These are phyloP conservation scores for Xylaria arbuscula DNA, from an alignment of 2,329 filamentous ascomycete species.

Conservation along the genomic window DNA sequence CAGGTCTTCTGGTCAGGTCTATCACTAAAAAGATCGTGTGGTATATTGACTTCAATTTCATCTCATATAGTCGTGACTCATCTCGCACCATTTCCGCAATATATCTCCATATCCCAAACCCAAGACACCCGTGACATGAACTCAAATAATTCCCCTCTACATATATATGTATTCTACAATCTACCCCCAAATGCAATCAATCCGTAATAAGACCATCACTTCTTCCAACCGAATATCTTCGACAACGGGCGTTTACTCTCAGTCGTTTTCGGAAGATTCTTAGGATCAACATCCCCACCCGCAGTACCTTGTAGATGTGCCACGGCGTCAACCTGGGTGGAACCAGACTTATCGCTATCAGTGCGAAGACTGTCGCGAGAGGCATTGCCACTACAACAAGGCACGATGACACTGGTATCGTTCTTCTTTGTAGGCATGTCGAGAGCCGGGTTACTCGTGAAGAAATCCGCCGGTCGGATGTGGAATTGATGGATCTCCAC, in stretches of 20 bases:
- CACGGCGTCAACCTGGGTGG: slow-evolving; percentile 48
- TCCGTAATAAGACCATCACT: slow-evolving; percentile 13
- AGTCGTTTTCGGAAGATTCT: slow-evolving; percentile 36
- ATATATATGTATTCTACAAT: slow-evolving; percentile 1
- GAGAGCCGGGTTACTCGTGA: slow-evolving; percentile 59
- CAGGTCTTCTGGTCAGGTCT: too few relatives aligned
- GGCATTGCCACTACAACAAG: slow-evolving; percentile 43
- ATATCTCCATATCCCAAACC: neutral
- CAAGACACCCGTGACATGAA: neutral
- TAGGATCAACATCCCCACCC: slow-evolving; percentile 43
- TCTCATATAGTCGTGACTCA: neutral
- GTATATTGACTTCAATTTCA: neutral
- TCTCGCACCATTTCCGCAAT: neutral
- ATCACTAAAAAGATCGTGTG: neutral
- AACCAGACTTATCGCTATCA: slow-evolving; percentile 35
- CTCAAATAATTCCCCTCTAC: neutral
- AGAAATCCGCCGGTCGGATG: slow-evolving; percentile 59
- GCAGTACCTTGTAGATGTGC: slow-evolving; percentile 51
- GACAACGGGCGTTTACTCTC: slow-evolving; percentile 42
- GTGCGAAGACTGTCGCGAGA: slow-evolving; percentile 28
- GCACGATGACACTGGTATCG: slow-evolving; percentile 56
- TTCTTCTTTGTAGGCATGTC: slow-evolving; percentile 57
- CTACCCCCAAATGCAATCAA: neutral
- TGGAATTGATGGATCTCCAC: slow-evolving; percentile 61
- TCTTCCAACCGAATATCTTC: slow-evolving; percentile 45